Evolutionary conservation across 805 yeast genomes (phyloP), one percentile per base, ranked within the genome.

Genomic region (Saccharomycopsis javanensis): DNA sequence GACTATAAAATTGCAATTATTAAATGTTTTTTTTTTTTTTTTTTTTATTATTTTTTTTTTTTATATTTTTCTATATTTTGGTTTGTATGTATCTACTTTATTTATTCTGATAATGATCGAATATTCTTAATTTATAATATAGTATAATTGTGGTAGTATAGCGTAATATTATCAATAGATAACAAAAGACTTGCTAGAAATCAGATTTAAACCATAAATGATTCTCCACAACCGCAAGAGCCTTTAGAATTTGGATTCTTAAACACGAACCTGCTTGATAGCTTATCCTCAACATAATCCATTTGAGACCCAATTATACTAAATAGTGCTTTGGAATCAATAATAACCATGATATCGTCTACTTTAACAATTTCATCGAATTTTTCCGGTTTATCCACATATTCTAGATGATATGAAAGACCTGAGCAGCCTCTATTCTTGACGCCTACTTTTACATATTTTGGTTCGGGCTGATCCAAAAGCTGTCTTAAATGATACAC

Each of bases 221-320:
- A 88, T 74, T 94, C 99, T 56, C 99, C 99, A 71, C 99, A 94
- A 11, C 99, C 99, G 72, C 99, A 94, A 53, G 96, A 88, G 33
- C 98, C 99, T 74, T 92, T 94, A 42, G 96, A 86, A 72, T 94
- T 94, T 61, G 99, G 99, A 70, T 94, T 94, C 68, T 79, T 85
- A 77, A 94, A 94, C 18, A 94, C 89, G 69, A 94, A 94, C 66
- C 95, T 80, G 13, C 94, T 83, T 33, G 90, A 80, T 61, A 94
- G 75, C 69, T 89, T 91, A 67, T 94, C 97, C 67, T 94, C 98
- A 53, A 88, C 76, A 96, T 97, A 94, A 71, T 94, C 99, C 99
- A 94, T 94, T 71, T 91, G 96, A 5, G 96, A 86, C 0, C 99
- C 99, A 58, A 94, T 96, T 50, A 94, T 91, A 64, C 95, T 85